Evolutionary conservation across 441 rosid species (phyloP).

Genomic region (Jatropha multifida): DNA sequence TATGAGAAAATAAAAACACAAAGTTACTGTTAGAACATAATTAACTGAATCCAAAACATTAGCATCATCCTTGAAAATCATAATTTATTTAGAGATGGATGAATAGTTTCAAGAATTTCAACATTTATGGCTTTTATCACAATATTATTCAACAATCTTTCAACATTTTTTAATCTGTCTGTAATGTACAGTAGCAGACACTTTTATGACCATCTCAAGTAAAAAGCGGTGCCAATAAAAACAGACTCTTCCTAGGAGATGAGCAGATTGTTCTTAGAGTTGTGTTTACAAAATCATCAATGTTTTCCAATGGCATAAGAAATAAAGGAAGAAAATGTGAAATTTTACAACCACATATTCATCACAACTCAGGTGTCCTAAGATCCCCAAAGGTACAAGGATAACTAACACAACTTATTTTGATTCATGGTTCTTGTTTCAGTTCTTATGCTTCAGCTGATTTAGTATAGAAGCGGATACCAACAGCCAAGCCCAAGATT

Average conservation of each 20-base stretch:
- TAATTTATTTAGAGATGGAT: too few species aligned
- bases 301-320: background rate
- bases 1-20: too few species aligned
- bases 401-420: conserved; percentile 28
- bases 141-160: too few species aligned
- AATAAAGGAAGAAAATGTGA: background rate
- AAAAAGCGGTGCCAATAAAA: background rate
- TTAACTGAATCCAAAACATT: too few species aligned
- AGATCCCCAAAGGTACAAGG: background rate
- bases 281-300: conserved; percentile 2
- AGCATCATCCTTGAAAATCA: too few species aligned
- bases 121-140: too few species aligned
- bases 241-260: background rate
- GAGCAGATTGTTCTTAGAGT: background rate
- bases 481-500: conserved; percentile 84
- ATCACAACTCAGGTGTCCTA: conserved; percentile 20
- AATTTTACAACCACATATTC: conserved; percentile 23
- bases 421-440: conserved; percentile 8
- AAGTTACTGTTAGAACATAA: too few species aligned
- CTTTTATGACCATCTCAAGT: too few species aligned
- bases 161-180: background rate
- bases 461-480: conserved; percentile 77
- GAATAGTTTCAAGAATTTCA: too few species aligned
- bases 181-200: background rate
- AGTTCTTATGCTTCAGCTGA: conserved; percentile 40